These are phyloP conservation scores for Phytophthora pluvialis DNA, from an alignment of 352 stramenopile genomes.

Conservation along the genomic window DNA sequence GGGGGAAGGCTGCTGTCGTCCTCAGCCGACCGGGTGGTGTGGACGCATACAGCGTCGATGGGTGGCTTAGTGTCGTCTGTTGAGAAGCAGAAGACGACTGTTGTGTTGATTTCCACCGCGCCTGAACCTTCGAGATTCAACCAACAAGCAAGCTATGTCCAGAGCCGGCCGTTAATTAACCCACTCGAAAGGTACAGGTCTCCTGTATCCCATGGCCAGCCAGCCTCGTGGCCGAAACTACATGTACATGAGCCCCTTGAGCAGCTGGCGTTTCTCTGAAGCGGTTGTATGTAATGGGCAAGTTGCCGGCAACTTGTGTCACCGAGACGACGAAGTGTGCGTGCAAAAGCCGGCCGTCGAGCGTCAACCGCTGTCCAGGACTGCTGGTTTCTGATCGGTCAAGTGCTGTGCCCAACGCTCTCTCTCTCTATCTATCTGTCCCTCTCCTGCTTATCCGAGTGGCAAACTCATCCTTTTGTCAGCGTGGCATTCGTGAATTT, in stretches of 20 bases:
- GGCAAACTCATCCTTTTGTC: conserved; percentile 10
- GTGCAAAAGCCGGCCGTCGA: conserved; percentile 17
- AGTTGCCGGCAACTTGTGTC: conserved; percentile 28
- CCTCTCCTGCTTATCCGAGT: conserved; percentile 28
- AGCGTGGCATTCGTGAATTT: conserved; percentile 26
- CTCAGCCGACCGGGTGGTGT: neutral
- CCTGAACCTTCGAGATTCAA: conserved; percentile 17
- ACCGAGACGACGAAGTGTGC: conserved; percentile 15
- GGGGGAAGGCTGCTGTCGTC: conserved; percentile 1
- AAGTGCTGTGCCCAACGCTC: conserved; percentile 27
- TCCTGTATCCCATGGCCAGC: no score
- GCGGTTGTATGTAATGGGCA: conserved; percentile 25
- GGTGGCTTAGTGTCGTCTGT: neutral
- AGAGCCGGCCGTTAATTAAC: neutral
- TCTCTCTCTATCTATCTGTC: conserved; percentile 7
- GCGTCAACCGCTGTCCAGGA: conserved; percentile 14
- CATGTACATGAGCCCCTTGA: no score
- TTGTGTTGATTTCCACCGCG: neutral
- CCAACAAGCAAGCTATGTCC: conserved; percentile 1
- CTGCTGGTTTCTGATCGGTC: conserved; percentile 15
- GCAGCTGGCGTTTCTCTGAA: conserved; percentile 18
- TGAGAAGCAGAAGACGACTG: neutral
- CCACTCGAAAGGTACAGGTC: no score
- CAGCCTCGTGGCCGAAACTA: no score
- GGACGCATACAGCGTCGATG: neutral